These are phyloP conservation scores for Ophiocordyceps australis DNA, from an alignment of 2,329 filamentous ascomycete species.

Conservation along the genomic window DNA sequence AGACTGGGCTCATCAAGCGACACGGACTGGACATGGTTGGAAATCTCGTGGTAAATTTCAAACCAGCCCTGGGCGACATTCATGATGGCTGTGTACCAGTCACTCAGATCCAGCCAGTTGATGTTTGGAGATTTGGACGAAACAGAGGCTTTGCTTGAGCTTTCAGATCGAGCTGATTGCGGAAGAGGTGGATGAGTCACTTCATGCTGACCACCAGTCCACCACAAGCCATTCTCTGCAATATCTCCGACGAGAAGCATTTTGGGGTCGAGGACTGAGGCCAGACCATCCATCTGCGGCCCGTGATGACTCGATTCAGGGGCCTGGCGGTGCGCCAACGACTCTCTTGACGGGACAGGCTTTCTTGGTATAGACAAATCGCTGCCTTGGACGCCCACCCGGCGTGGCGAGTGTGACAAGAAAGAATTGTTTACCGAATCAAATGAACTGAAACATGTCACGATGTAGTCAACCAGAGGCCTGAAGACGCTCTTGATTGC, in stretches of 20 bases:
- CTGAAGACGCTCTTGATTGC: conserved; percentile 49
- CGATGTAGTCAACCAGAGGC: conserved; percentile 60
- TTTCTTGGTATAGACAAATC: conserved; percentile 10
- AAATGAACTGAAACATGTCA: conserved; percentile 47
- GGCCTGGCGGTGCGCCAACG: conserved; percentile 8
- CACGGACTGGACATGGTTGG: conserved; percentile 9
- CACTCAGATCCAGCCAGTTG: conserved; percentile 52
- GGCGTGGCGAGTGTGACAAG: conserved; percentile 23
- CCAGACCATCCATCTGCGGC: conserved; percentile 5
- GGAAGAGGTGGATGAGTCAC: not conserved
- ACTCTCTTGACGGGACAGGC: conserved; percentile 5
- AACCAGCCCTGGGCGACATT: conserved; percentile 53
- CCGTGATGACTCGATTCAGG: conserved; percentile 7
- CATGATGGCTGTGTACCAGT: conserved; percentile 58
- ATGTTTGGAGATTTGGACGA: conserved; percentile 40
- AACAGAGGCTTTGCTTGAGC: conserved; percentile 3
- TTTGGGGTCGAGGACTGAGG: conserved; percentile 51
- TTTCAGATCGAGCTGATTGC: not conserved
- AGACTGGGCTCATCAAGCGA: conserved; percentile 16
- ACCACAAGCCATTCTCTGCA: conserved; percentile 70
- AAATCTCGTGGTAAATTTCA: conserved; percentile 35
- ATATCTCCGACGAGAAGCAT: conserved; percentile 56
- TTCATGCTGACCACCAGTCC: conserved; percentile 43
- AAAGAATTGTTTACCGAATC: conserved; percentile 67
- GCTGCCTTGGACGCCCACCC: conserved; percentile 5